Percentiles rank a stretch among this genome's conserved stretches.
Conservation (phyloP, 306 rosid genomes). For the Medicago arabica region DNA sequence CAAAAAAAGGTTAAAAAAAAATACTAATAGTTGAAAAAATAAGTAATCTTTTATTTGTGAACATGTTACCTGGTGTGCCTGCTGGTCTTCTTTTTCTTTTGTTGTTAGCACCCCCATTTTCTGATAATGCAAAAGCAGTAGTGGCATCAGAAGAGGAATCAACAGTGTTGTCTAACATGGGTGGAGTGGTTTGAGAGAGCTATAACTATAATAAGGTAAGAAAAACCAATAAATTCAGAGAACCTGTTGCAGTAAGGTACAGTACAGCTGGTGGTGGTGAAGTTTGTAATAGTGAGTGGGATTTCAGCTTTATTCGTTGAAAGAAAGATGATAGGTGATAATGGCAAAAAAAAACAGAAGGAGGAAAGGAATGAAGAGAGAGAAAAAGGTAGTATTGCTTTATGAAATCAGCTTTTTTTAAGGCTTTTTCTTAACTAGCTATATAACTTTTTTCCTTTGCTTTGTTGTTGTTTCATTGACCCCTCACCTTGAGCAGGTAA, state of each 20-base stretch:
- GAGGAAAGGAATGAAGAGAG: constrained; percentile 17
- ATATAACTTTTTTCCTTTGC: constrained; percentile 41
- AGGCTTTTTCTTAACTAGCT: constrained; percentile 47
- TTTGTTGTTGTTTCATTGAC: constrained; percentile 57
- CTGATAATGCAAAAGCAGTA: constrained; percentile 47
- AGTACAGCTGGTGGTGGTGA: constrained; percentile 43
- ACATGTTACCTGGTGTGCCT: constrained; percentile 85
- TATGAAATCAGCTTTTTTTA: constrained; percentile 73
- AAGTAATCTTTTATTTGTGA: too few relatives aligned
- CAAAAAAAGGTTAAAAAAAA: neutral
- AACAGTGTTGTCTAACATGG: constrained; percentile 68
- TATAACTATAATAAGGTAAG: constrained; percentile 7
- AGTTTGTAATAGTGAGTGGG: constrained; percentile 48
- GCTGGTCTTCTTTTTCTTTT: constrained; percentile 97
- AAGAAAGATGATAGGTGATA: constrained; percentile 35
- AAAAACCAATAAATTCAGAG: neutral
- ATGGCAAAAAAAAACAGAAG: constrained; percentile 24
- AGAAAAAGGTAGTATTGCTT: constrained; percentile 57
- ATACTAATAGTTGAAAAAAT: too few relatives aligned
- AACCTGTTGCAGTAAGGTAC: constrained; percentile 17
- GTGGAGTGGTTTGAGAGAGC: constrained; percentile 26
- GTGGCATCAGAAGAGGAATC: constrained; percentile 39
- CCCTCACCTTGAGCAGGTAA: constrained; percentile 71
- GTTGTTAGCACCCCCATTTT: constrained; percentile 57
- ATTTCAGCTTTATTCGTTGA: constrained; percentile 67